phyloP scores from a whole-genome alignment of 768 basidiomycete species.

The Epithele typhae region DNA sequence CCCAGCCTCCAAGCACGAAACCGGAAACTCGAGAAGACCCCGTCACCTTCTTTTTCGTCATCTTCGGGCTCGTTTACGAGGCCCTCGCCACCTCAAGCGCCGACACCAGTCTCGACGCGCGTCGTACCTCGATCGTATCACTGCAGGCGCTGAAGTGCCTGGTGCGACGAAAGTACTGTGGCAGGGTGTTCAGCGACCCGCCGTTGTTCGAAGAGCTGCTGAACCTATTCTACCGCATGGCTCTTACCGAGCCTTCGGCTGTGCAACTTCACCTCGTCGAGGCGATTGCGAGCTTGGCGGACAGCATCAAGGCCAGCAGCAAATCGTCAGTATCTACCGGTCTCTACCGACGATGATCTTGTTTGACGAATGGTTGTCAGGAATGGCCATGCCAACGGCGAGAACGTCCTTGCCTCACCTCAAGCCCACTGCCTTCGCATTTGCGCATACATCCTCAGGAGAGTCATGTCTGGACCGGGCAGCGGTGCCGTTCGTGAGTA shows the following conservation, averaged over 20 bases:
- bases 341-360: not conserved
- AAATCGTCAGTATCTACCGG: not conserved
- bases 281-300: slow-evolving; percentile 40
- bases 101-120: slow-evolving; percentile 45
- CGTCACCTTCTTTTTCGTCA: slow-evolving; percentile 76
- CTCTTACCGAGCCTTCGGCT: slow-evolving; percentile 74
- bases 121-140: slow-evolving; percentile 49
- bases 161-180: slow-evolving; percentile 77
- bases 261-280: slow-evolving; percentile 73
- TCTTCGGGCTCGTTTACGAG: slow-evolving; percentile 95
- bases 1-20: not conserved
- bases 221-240: slow-evolving; percentile 84
- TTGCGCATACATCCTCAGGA: slow-evolving; percentile 75
- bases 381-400: slow-evolving; percentile 6
- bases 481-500: slow-evolving; percentile 48
- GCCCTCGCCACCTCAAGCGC: slow-evolving; percentile 65
- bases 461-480: slow-evolving; percentile 56
- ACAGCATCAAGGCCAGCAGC: slow-evolving; percentile 12
- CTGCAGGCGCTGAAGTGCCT: slow-evolving; percentile 77
- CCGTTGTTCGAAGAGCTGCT: slow-evolving; percentile 88
- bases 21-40: slow-evolving; percentile 49
- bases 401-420: slow-evolving; percentile 17
- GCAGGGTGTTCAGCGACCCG: slow-evolving; percentile 75
- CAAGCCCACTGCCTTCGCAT: slow-evolving; percentile 70
- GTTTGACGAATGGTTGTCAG: not conserved